phyloP scores from a whole-genome alignment of 768 basidiomycete genomes.

The Tulasnella sp. region DNA sequence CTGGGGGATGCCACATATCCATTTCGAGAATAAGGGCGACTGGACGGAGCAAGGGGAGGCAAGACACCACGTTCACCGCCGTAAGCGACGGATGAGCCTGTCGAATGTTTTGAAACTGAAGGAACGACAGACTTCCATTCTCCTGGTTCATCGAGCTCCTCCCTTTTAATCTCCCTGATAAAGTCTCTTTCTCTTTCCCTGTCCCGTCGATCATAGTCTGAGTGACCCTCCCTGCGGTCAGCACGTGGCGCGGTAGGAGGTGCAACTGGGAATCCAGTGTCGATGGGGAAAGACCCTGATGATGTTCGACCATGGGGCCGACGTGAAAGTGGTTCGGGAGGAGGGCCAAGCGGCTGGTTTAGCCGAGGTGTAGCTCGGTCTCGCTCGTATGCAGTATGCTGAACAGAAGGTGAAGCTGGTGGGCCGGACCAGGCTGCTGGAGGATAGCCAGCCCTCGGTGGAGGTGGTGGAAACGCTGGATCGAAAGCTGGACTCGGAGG shows the following conservation, averaged over 20 bases:
- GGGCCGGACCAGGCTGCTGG: not conserved
- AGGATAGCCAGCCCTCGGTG: not conserved
- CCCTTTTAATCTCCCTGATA: not conserved
- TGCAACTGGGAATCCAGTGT: conserved; percentile 3
- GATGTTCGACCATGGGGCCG: not conserved
- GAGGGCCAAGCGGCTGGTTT: not conserved
- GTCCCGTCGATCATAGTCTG: not conserved
- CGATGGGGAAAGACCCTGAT: not conserved
- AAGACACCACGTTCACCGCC: not conserved
- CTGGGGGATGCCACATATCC: not conserved
- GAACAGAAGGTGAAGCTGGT: not conserved
- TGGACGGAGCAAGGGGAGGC: not conserved
- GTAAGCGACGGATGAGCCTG: not conserved
- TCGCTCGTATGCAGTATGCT: not conserved
- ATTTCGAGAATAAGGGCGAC: not conserved
- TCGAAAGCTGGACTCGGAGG: not conserved
- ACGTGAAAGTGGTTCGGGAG: not conserved
- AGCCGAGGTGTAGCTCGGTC: not conserved
- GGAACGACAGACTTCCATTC: not conserved
- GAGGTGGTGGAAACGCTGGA: not conserved
- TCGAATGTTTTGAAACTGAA: conserved; percentile 9
- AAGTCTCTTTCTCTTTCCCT: not conserved
- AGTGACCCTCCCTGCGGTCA: not conserved
- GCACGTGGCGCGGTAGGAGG: conserved; percentile 4
- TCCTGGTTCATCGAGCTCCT: not conserved